Evolutionary conservation across 371 early-diverging fungal species (phyloP).

Genomic region (Phascolomyces articulosus): DNA sequence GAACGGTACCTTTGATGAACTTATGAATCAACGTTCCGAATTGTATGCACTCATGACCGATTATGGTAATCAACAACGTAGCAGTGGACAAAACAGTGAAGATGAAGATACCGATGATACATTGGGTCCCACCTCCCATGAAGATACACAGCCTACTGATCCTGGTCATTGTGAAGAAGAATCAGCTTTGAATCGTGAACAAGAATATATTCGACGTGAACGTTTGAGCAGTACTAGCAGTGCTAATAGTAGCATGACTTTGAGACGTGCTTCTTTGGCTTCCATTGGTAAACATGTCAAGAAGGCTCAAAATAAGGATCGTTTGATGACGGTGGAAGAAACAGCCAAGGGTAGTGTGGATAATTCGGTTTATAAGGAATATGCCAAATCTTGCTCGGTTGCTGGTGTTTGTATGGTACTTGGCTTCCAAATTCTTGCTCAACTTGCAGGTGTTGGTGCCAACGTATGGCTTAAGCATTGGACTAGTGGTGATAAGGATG

Average conservation of each 20-base stretch:
- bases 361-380: conserved; percentile 71
- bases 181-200: conserved; percentile 25
- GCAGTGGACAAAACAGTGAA: conserved; percentile 1
- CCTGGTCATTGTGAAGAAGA: conserved; percentile 43
- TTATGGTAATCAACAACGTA: conserved; percentile 30
- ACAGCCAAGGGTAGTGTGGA: conserved; percentile 82
- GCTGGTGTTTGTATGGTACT: conserved; percentile 57
- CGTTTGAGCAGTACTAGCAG: conserved; percentile 46
- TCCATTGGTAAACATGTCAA: conserved; percentile 34
- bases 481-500: conserved; percentile 56
- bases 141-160: conserved; percentile 35
- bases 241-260: conserved; percentile 38
- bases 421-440: conserved; percentile 58
- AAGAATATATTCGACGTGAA: conserved; percentile 35
- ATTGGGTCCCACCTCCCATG: conserved; percentile 25
- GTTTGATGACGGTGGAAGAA: conserved; percentile 76
- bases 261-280: conserved; percentile 60
- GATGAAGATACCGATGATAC: conserved; percentile 27
- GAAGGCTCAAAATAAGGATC: conserved; percentile 32
- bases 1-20: conserved; percentile 66
- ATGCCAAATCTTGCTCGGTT: conserved; percentile 76
- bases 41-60: conserved; percentile 59
- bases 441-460: conserved; percentile 55
- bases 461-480: conserved; percentile 80
- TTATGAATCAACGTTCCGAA: conserved; percentile 67